Evolutionary conservation across 345 rosid species (phyloP), one percentile per base, ranked within the genome.

Genomic region (Eucalyptus curtisii): DNA sequence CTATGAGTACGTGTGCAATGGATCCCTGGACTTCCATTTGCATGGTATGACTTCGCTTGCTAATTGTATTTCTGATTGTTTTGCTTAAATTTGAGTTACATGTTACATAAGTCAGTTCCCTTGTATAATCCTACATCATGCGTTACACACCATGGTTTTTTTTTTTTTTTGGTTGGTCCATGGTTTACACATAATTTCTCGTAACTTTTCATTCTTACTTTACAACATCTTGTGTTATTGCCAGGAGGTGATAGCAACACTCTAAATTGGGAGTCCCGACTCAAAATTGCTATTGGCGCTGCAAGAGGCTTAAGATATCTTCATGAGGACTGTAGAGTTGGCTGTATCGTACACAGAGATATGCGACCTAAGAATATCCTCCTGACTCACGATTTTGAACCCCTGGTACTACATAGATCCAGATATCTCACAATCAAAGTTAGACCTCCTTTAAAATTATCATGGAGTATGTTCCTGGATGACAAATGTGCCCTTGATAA

Each of bases 251-350:
- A 92, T 61, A 88, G 85, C n/a, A 10, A 79, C 33, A 80, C 93
- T 59, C 85, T 95, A 47, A 93, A 93, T 91, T 96, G 95, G 97
- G 91, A 91, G 49, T 93, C 94, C 47, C 90, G 96, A 87, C 87
- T 94, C 88, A 95, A 93, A 89, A 93, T 96, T 91, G 95, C 98
- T 49, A 91, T 92, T 87, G 98, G 98, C 71, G 89, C 95, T 85
- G 98, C 98, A 50, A 88, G 95, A 87, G 96, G 98, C 82, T 89
- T 96, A 86, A 89, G 98, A 49, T 95, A 96, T 90, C 97, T 96
- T 89, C 98, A 96, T 37, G 97, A 95, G 92, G 98, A 96, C 91
- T 96, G 98, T 87, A 95, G 98, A 93, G 96, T 94, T 85, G 98
- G 98, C 85, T 93, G 95, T 88, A 93, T 96, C 84, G 94, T 95